phyloP scores from a whole-genome alignment of 345 rosid species.

The Hypericum perforatum region DNA sequence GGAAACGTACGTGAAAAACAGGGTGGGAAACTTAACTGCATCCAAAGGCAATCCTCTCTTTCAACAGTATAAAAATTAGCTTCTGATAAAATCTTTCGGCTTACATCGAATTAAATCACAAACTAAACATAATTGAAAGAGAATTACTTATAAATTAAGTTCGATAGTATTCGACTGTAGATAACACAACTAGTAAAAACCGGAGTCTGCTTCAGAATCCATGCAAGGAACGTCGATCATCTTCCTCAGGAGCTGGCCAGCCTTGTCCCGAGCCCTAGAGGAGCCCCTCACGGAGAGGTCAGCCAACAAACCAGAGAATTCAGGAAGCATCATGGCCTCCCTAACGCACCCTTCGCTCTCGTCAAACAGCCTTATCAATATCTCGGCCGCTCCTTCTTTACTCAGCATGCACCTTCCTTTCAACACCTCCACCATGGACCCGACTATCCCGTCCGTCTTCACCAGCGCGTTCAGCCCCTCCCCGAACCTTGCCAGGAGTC shows the following conservation, averaged over 20 bases:
- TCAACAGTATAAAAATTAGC: too few relatives aligned
- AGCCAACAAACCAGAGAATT: constrained; percentile 28
- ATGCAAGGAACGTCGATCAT: constrained; percentile 24
- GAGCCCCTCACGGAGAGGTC: constrained; percentile 55
- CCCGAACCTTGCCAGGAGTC: constrained; percentile 36
- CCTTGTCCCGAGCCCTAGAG: constrained; percentile 38
- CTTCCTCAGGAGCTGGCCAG: constrained; percentile 33
- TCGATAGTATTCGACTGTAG: neutral
- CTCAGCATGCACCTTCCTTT: constrained; percentile 44
- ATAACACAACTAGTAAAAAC: neutral
- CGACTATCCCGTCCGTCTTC: constrained; percentile 28
- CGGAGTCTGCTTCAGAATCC: constrained; percentile 9
- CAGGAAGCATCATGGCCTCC: constrained; percentile 33
- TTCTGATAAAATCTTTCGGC: too few relatives aligned
- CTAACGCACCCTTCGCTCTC: constrained; percentile 40
- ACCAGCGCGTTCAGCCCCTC: constrained; percentile 38
- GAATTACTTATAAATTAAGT: too few relatives aligned
- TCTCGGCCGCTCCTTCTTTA: constrained; percentile 56
- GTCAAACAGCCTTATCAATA: constrained; percentile 39
- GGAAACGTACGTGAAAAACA: too few relatives aligned
- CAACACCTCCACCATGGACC: constrained; percentile 33
- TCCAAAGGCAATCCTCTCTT: too few relatives aligned
- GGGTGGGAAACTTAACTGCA: too few relatives aligned
- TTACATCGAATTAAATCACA: too few relatives aligned
- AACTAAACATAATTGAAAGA: too few relatives aligned